Percentiles rank a stretch among this genome's conserved stretches.
These are phyloP conservation scores for Acer campestre DNA, from an alignment of 345 rosid genomes.

Conservation along the genomic window DNA sequence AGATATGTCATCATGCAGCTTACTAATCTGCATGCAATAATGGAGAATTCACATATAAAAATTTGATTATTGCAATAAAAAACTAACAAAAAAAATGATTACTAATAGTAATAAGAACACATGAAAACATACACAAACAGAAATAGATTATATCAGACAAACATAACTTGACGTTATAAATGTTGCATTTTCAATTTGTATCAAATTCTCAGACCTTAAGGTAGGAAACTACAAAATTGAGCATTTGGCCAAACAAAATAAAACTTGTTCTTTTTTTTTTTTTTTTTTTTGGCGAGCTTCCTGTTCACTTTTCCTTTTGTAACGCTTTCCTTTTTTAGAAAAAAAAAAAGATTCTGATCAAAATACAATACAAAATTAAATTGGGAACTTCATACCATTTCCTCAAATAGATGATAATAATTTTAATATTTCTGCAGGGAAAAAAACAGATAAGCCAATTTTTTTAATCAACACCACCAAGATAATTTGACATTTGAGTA, in stretches of 20 bases:
- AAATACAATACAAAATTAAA: background rate
- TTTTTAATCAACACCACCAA: background rate
- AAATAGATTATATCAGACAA: background rate
- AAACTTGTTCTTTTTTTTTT: background rate
- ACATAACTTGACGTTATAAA: background rate
- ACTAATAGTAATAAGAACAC: background rate
- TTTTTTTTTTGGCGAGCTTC: background rate
- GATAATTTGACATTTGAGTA: background rate
- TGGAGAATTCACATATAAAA: background rate
- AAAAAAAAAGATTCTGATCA: too few species aligned
- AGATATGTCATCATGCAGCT: constrained; percentile 63
- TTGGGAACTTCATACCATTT: background rate
- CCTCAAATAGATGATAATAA: background rate
- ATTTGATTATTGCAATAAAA: background rate
- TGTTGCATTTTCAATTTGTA: background rate
- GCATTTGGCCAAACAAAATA: background rate
- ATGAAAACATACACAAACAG: background rate
- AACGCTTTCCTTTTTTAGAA: too few species aligned
- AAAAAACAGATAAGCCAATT: background rate
- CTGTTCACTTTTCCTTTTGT: background rate
- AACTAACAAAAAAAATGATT: too few species aligned
- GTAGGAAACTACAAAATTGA: background rate
- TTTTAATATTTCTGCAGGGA: background rate
- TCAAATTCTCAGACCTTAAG: background rate
- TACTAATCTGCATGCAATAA: constrained; percentile 57